A percentile compares a stretch with the other conserved stretches of the same genome.
phyloP scores from a whole-genome alignment of 2,329 filamentous ascomycete species.

The Pleomassaria siparia region DNA sequence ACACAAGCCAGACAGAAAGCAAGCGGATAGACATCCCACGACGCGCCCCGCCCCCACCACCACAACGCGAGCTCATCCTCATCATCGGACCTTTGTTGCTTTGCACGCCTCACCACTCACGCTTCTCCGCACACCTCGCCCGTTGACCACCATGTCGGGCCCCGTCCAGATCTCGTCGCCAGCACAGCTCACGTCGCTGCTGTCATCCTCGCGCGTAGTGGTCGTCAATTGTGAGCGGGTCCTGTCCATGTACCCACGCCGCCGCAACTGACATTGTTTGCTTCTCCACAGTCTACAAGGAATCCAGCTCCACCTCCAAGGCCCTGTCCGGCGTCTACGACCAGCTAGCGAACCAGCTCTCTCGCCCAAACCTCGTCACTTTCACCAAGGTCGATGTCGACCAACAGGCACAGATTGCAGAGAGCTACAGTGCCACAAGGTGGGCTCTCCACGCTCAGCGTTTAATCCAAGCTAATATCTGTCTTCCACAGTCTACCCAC shows the following conservation, averaged over 20 bases:
- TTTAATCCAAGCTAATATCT: slow-evolving; percentile 12
- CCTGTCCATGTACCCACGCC: neutral
- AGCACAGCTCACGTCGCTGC: slow-evolving; percentile 54
- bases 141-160: slow-evolving; percentile 47
- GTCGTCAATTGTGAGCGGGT: slow-evolving; percentile 78
- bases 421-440: slow-evolving; percentile 71
- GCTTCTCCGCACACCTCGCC: slow-evolving; percentile 9
- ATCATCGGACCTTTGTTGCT: slow-evolving; percentile 2
- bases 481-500: slow-evolving; percentile 67
- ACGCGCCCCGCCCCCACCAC: slow-evolving; percentile 26
- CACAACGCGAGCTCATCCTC: slow-evolving; percentile 12
- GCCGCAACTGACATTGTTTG: slow-evolving; percentile 21
- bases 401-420: slow-evolving; percentile 69
- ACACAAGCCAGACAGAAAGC: neutral
- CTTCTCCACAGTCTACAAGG: slow-evolving; percentile 71
- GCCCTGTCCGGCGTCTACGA: slow-evolving; percentile 82
- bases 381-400: slow-evolving; percentile 90
- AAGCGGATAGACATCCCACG: neutral
- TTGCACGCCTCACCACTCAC: slow-evolving; percentile 14
- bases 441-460: slow-evolving; percentile 41
- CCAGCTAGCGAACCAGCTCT: slow-evolving; percentile 69
- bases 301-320: slow-evolving; percentile 84
- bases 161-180: slow-evolving; percentile 48
- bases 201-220: slow-evolving; percentile 75
- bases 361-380: slow-evolving; percentile 70